Percentiles rank a stretch among this genome's conserved stretches.
Conservation (phyloP, 805 yeast species). For the Ogataea ramenticola region DNA sequence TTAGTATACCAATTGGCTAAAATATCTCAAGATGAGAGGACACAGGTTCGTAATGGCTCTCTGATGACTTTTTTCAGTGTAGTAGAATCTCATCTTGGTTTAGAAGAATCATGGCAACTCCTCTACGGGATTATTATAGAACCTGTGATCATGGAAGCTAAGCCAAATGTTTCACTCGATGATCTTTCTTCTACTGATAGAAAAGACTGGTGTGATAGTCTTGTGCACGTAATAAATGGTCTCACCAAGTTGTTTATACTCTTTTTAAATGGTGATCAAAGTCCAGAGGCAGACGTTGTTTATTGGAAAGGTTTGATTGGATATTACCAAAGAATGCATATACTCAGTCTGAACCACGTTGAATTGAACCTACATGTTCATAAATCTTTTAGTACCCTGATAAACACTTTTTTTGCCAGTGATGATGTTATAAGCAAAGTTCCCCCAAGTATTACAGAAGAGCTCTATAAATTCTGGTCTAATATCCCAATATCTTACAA, state of each 20-base stretch:
- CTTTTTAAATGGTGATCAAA: constrained; percentile 35
- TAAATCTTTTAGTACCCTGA: constrained; percentile 41
- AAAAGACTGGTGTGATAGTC: constrained; percentile 53
- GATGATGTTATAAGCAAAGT: constrained; percentile 8
- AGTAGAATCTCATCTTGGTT: constrained; percentile 60
- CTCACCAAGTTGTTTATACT: constrained; percentile 51
- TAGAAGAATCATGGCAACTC: constrained; percentile 59
- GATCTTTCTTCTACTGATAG: constrained; percentile 3
- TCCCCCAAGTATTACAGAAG: constrained; percentile 27
- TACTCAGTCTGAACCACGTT: constrained; percentile 32
- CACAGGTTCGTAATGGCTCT: constrained; percentile 85
- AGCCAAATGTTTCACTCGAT: constrained; percentile 6
- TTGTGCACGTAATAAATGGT: constrained; percentile 56
- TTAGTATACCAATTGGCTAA: constrained; percentile 54
- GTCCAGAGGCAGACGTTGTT: constrained; percentile 4
- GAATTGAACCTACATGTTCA: constrained; percentile 51
- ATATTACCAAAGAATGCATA: constrained; percentile 38
- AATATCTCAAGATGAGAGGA: constrained; percentile 56
- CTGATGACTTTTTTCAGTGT: constrained; percentile 83
- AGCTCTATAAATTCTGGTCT: constrained; percentile 47
- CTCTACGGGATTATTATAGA: constrained; percentile 58
- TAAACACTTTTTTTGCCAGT: constrained; percentile 25
- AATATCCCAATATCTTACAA: constrained; percentile 37
- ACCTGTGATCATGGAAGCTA: constrained; percentile 31
- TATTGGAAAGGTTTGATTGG: constrained; percentile 54